Percentiles rank a stretch among this genome's conserved stretches.
These are phyloP conservation scores for Neckera pumila DNA, from an alignment of 225 moss, liverwort and hornwort species.

Conservation along the genomic window DNA sequence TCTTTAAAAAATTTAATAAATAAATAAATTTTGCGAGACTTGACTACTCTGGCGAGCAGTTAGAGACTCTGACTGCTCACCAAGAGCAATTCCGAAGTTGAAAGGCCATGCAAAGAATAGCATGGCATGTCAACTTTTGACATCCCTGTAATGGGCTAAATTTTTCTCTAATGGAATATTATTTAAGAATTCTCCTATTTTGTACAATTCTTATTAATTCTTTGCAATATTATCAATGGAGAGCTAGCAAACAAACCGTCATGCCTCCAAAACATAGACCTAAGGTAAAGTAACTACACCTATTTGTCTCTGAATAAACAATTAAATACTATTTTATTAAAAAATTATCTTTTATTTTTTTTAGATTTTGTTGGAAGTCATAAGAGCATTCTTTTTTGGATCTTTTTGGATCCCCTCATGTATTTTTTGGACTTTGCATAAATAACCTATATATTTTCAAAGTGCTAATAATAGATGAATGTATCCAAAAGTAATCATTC, in stretches of 20 bases:
- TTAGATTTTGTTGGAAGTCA: neutral
- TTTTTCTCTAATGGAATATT: too few species aligned
- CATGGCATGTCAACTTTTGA: too few species aligned
- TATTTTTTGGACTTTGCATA: neutral
- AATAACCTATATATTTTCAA: neutral
- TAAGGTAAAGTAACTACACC: neutral
- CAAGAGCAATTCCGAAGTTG: too few species aligned
- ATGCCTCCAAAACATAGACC: neutral
- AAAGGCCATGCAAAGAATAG: too few species aligned
- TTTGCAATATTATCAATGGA: neutral
- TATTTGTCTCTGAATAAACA: neutral
- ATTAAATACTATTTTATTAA: neutral
- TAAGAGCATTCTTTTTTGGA: neutral
- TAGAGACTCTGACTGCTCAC: too few species aligned
- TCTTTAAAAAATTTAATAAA: too few species aligned
- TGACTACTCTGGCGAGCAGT: too few species aligned
- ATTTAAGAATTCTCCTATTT: neutral
- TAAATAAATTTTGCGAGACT: too few species aligned
- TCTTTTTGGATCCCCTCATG: neutral
- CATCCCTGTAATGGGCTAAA: too few species aligned
- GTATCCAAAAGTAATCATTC: neutral
- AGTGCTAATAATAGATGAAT: neutral
- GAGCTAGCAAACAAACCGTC: neutral
- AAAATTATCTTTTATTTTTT: neutral
- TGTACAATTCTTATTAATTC: neutral